Evolutionary conservation across 2,329 filamentous ascomycete species (phyloP), one percentile per base, ranked within the genome.

Genomic region (Neurospora crassa): DNA sequence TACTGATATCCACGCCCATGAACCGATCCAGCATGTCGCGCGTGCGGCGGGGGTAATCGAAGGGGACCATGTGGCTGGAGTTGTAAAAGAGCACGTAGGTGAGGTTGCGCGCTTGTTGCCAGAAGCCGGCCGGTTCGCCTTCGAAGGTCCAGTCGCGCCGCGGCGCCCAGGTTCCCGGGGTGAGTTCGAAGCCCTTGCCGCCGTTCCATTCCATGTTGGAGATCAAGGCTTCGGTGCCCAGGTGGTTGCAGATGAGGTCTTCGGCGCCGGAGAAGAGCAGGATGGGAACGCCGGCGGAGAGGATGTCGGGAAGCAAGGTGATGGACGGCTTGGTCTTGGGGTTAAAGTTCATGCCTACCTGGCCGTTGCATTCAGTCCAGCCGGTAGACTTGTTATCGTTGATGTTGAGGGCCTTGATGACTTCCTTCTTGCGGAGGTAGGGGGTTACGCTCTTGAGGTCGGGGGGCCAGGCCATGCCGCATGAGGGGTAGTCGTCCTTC

Each of bases 11-110:
- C 53, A 99, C 93, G 68, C 89, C 89, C 87, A 98, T 93, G 82
- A 99, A 97, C 53, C 96, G 92, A 81, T 99, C 95, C 18, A 99
- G 89, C 96, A 99, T 99, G 80, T 98, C 96, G 73, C 95, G 89
- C 24, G 90, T 92, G 73, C 94, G 91, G 68, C 93, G 90, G 1
- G 95, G 91, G 76, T 92, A 92, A 81, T 99, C 95, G 78, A 96
- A 98, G 0, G 96, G 96, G 1, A 99, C 96, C 96, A 99, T 99
- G 81, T 99, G 96, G 68, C 92, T 97, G 18, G 93, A 90, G 80
- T 99, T 97, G 84, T 97, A 93, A 82, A 98, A 97, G 53, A 96
- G 86, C 41, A 99, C 90, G 79, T 99, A 99, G 0, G 96, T 97
- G 73, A 99, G 83, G 81, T 99, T 99, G 75, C 96, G 90, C 1